Conservation (phyloP, 345 rosid species). For the Citrus medica region DNA sequence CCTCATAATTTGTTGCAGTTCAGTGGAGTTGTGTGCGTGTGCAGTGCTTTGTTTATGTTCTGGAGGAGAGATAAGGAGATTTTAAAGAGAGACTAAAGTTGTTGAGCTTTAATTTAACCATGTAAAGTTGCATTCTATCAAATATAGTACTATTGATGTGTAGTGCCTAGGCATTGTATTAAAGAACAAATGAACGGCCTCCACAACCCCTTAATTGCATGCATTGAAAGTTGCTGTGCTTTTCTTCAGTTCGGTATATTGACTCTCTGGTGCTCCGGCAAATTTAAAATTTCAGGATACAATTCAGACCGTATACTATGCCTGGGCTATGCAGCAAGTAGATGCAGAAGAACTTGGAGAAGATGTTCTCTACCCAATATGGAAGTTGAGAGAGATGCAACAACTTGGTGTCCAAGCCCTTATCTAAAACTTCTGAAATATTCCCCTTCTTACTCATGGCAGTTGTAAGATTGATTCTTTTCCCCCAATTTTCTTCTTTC, state of each 20-base stretch:
- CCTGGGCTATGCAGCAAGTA: conserved; percentile 97
- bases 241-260: background rate
- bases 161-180: background rate
- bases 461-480: conserved; percentile 9
- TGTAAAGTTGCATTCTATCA: background rate
- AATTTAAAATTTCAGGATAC: conserved; percentile 52
- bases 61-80: background rate
- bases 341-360: conserved; percentile 84
- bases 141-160: background rate
- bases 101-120: background rate
- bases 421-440: conserved; percentile 32
- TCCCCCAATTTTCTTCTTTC: background rate
- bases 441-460: background rate
- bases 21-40: background rate
- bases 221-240: background rate
- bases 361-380: conserved; percentile 77
- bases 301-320: conserved; percentile 70
- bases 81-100: too few relatives aligned
- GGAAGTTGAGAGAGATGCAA: conserved; percentile 83
- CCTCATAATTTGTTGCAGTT: background rate
- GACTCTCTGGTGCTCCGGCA: background rate
- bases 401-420: conserved; percentile 75
- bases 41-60: background rate
- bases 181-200: background rate
- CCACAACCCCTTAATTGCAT: background rate